Evolutionary conservation across 306 rosid genomes (phyloP), one percentile per base, ranked within the genome.

Genomic region (Quercus robur): DNA sequence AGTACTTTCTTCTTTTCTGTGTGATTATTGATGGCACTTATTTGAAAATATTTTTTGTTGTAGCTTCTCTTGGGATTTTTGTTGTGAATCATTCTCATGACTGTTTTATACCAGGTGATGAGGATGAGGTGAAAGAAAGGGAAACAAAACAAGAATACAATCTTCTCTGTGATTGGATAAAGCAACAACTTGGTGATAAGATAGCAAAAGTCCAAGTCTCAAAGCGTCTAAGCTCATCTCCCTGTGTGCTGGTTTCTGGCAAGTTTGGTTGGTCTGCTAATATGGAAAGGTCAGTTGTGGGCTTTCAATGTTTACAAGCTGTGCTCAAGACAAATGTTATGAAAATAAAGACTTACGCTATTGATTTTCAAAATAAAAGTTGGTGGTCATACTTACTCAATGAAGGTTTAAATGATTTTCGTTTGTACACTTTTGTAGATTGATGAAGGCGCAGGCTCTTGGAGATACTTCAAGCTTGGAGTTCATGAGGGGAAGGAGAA

Each of bases 201-300:
- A 94, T 96, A 70, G 99, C 99, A 0, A 96, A 91, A 81, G 99
- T 96, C 76, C 99, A 96, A 86, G 74, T 96, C 74, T 96, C 99
- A 0, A 93, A 96, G 78, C 99, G 98, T 59, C 85, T 93, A 86
- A 96, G 99, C 87, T 93, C 99, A 59, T 96, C 99, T 84, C 98
- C 99, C n/a, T 93, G 99, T 83, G 99, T 96, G 84, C 98, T 96
- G 82, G 99, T 96, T 67, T 96, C 98, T 55, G 99, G 99, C 56
- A 96, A 96, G 90, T 96, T 96, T 87, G 98, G 98, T 62, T 96
- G 99, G 99, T 96, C 99, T 25, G 99, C 99, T 51, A 96, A 93
- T 77, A 96, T 96, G 99, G 99, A 96, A 85, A 96, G 99, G 98
- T 96, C 26, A 25, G 89, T 72, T 73, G 56, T 70, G 35, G 75